Percentiles rank a stretch among this genome's conserved stretches.
These are phyloP conservation scores for Suillus decipiens DNA, from an alignment of 768 basidiomycete genomes.

Conservation along the genomic window DNA sequence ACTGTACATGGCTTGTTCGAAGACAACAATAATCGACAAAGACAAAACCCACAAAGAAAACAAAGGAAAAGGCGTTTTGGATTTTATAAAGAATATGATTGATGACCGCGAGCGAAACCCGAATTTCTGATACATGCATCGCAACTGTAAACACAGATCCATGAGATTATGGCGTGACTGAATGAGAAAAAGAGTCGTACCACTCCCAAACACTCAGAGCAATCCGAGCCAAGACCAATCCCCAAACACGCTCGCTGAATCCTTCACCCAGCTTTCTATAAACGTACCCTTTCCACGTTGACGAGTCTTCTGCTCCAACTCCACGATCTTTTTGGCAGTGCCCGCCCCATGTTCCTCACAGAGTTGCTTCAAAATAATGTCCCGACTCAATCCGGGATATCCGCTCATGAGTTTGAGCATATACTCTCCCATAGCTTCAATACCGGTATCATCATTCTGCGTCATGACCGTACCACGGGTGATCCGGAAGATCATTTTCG, in stretches of 20 bases:
- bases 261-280: background rate
- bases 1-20: background rate
- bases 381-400: slow-evolving; percentile 20
- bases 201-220: background rate
- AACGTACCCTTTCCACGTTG: background rate
- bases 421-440: slow-evolving; percentile 18
- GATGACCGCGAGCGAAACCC: background rate
- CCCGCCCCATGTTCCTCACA: background rate
- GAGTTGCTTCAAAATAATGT: slow-evolving; percentile 4
- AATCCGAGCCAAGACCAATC: background rate
- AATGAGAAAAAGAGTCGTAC: background rate
- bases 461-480: slow-evolving; percentile 13
- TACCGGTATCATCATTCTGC: background rate
- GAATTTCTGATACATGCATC: background rate
- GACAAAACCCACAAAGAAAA: background rate
- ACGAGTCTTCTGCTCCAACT: background rate
- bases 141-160: background rate
- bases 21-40: background rate
- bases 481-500: slow-evolving; percentile 18
- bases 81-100: background rate
- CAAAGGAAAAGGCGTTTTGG: background rate
- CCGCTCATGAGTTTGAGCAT: slow-evolving; percentile 21
- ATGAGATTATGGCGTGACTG: background rate
- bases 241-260: background rate
- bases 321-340: background rate